phyloP scores from a whole-genome alignment of 495 filamentous ascomycete genomes.

The Penicillium paradoxum region DNA sequence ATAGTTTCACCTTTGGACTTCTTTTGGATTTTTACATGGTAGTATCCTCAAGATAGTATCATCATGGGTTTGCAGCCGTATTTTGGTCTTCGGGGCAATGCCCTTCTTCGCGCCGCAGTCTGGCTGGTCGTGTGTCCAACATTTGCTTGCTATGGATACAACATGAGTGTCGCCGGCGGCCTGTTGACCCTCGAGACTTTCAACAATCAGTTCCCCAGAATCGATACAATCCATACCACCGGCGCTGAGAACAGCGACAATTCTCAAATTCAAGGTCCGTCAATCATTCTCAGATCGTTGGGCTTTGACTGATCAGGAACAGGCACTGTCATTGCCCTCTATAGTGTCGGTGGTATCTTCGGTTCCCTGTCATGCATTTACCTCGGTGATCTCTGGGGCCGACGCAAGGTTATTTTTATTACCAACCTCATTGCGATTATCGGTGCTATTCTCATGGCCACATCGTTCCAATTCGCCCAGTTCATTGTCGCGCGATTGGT shows the following conservation, averaged over 20 bases:
- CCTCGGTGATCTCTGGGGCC: slow-evolving; percentile 26
- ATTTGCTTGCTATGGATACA: slow-evolving; percentile 50
- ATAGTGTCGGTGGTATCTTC: slow-evolving; percentile 30
- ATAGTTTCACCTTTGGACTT: neutral
- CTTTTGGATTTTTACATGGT: neutral
- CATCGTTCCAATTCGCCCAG: slow-evolving; percentile 30
- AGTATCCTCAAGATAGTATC: neutral
- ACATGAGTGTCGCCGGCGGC: slow-evolving; percentile 45
- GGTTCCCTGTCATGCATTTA: slow-evolving; percentile 28
- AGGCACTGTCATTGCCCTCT: slow-evolving; percentile 31
- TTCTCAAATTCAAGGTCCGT: slow-evolving; percentile 39
- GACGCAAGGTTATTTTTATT: slow-evolving; percentile 27
- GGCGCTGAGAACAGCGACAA: slow-evolving; percentile 28
- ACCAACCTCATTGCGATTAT: slow-evolving; percentile 27
- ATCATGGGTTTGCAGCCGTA: slow-evolving; percentile 24
- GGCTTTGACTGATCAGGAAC: neutral
- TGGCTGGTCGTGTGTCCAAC: slow-evolving; percentile 40
- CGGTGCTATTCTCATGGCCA: slow-evolving; percentile 39
- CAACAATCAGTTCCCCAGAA: slow-evolving; percentile 44
- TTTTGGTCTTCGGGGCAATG: slow-evolving; percentile 33
- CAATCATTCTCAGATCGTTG: neutral
- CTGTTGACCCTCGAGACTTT: slow-evolving; percentile 38
- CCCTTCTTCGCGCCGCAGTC: slow-evolving; percentile 32
- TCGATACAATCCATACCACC: slow-evolving; percentile 46
- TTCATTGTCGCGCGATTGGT: slow-evolving; percentile 46